Evolutionary conservation across 345 rosid species (phyloP).

Genomic region (Salix udensis): DNA sequence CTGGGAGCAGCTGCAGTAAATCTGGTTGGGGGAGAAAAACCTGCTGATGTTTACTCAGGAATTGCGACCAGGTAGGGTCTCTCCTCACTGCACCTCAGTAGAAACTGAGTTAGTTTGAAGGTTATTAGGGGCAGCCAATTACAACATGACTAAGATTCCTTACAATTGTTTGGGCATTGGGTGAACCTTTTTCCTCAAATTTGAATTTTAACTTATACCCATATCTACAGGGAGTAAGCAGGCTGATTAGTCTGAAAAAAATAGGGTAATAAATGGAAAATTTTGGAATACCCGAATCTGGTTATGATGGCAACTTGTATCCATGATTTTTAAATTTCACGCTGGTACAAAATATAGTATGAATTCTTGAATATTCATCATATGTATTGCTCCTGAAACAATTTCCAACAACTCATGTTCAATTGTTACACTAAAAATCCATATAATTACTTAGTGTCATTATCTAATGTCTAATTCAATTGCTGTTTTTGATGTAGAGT

Average conservation of each 20-base stretch:
- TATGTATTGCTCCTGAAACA: neutral
- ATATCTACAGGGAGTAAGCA: neutral
- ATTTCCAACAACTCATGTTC: neutral
- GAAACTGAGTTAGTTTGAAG: neutral
- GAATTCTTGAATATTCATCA: neutral
- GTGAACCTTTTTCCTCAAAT: neutral
- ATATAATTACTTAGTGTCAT: neutral
- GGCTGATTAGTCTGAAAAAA: neutral
- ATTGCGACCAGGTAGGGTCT: conserved; percentile 73
- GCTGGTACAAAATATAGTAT: neutral
- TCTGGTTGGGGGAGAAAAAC: conserved; percentile 85
- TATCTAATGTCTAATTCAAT: neutral
- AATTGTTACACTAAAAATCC: neutral
- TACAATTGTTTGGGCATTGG: neutral
- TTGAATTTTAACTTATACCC: neutral
- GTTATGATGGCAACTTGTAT: neutral
- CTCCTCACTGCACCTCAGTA: neutral
- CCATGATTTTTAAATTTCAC: neutral
- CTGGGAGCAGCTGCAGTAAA: conserved; percentile 97
- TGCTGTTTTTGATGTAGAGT: conserved; percentile 49
- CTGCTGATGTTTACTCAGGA: conserved; percentile 92
- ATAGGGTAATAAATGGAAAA: neutral
- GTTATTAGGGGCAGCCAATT: neutral
- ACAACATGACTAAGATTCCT: neutral
- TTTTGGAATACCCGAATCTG: neutral